Conservation (phyloP, 164 flowering plant genomes). For the Vitis vinifera region DNA sequence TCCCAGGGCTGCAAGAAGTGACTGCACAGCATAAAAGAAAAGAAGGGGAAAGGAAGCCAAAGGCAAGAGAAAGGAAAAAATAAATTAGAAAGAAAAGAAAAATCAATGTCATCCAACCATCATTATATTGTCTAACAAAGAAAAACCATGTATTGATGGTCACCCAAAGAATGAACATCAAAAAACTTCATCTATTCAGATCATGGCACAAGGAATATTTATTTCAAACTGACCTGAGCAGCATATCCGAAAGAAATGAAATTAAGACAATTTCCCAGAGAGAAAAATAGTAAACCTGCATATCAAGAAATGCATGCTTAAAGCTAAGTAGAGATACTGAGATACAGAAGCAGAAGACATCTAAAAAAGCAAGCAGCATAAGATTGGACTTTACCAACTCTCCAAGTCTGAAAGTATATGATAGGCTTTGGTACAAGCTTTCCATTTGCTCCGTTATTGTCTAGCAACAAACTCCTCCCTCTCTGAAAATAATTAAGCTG, state of each 20-base stretch:
- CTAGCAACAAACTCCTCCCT: constrained; percentile 59
- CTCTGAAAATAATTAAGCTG: constrained; percentile 46
- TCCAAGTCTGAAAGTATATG: constrained; percentile 84
- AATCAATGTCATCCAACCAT: background rate
- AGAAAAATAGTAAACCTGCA: constrained; percentile 82
- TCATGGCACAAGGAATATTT: background rate
- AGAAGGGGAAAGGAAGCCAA: background rate
- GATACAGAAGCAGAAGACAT: background rate
- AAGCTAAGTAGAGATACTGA: background rate
- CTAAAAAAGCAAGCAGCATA: background rate
- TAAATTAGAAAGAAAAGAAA: background rate
- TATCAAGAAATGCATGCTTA: constrained; percentile 3
- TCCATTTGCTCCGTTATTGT: constrained; percentile 54
- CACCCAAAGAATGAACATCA: background rate
- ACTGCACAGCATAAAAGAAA: constrained; percentile 43
- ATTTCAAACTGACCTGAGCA: constrained; percentile 76
- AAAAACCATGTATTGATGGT: background rate
- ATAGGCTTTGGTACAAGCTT: constrained; percentile 70
- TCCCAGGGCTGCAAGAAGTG: constrained; percentile 97
- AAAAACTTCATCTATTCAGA: background rate
- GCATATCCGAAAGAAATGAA: constrained; percentile 98
- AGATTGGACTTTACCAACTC: constrained; percentile 64
- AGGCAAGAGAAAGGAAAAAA: background rate
- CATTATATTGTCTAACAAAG: background rate
- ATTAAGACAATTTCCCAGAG: constrained; percentile 91